Evolutionary conservation across 257 asterid genomes (phyloP).

Genomic region (Forsythia suspensa): DNA sequence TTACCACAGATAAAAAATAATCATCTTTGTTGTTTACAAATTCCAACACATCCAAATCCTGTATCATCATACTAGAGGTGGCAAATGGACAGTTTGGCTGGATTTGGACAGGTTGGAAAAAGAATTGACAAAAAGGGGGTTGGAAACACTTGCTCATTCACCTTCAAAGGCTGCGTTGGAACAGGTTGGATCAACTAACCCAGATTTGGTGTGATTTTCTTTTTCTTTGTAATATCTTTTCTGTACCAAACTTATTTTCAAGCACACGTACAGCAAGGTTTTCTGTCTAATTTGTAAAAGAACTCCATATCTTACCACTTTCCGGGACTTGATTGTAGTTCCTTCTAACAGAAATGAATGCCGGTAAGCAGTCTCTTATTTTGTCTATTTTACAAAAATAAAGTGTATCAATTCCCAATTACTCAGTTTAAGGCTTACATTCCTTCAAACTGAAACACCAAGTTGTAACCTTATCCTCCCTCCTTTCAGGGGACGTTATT

Average conservation of each 20-base stretch:
- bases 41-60: not conserved
- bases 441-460: not conserved
- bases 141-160: not conserved
- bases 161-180: not conserved
- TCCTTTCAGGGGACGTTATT: not conserved
- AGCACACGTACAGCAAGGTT: not conserved
- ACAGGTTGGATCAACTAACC: not conserved
- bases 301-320: not conserved
- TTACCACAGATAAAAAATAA: not conserved
- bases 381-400: not conserved
- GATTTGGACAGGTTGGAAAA: not conserved
- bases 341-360: not conserved
- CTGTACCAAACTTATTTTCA: not conserved
- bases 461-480: not conserved
- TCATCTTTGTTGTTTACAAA: not conserved
- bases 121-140: not conserved
- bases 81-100: not conserved
- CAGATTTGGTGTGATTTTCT: not conserved
- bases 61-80: not conserved
- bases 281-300: not conserved
- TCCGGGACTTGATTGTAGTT: not conserved
- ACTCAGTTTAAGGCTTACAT: not conserved
- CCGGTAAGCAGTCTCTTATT: not conserved
- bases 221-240: not conserved
- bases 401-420: not conserved